Base-by-base conservation (phyloP, 2,329 filamentous ascomycete species). In the Cordyceps pruinosa region DNA sequence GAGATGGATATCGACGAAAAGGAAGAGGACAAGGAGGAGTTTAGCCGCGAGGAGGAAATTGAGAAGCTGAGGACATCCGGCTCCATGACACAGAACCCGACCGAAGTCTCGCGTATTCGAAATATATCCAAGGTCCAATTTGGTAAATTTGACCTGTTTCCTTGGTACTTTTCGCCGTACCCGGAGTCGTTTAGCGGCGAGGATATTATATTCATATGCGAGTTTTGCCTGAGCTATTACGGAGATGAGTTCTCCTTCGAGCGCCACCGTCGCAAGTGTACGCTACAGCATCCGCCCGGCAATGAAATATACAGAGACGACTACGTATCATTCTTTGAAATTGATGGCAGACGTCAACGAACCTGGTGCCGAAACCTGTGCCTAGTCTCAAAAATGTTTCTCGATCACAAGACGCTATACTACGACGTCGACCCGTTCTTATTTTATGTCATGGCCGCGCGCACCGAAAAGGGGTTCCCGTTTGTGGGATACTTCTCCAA, bases 401-500 rank as follows among this genome's bases (percentile, higher is more conserved):
- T 99, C 37, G 94, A 96, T 63, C 95, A 97, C 71, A 99, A 99
- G 73, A 97, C 94, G 5, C 84, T 99, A 8, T 99, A 97, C 77
- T 99, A 99, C 75, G 94, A 99, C 66, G 94, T 99, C n/a, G 94
- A 99, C 62, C 94, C 94, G 0, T 99, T 99, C 69, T 75, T 99
- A 35, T 99, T 99, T 76, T 99, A 99, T 73, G 93, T 96, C 71
- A 97, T 99, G 93, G 90, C 90, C 26, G 87, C 86, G 41, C 85
- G 89, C 63, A 89, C 92, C 62, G 90, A 96, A 50, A 87, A 91
- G 65, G 94, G 94, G 15, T 94, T 88, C 66, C 94, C 97, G 68
- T 82, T 99, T 50, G 89, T 99, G n/a, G 94, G 94, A n/a, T 99
- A 97, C 69, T 99, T 99, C 72, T 96, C 89, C 57, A 99, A 99